Conservation (phyloP, 225 moss, liverwort and hornwort species). For the Antitrichia curtipendula region DNA sequence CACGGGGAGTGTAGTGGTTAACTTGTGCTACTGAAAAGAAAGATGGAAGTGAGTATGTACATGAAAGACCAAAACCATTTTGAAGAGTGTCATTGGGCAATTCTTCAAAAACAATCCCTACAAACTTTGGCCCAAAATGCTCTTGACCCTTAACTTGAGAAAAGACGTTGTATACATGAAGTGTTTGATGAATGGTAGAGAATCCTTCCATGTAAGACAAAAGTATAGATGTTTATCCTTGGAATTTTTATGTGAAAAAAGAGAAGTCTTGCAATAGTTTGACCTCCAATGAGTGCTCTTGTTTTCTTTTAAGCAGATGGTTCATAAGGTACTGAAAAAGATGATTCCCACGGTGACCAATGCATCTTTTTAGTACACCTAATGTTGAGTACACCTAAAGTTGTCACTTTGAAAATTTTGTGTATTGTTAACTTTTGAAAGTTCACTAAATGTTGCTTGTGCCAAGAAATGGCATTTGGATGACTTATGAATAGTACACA, state of each 20-base stretch:
- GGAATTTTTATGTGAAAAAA: too few species aligned
- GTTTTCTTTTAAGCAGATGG: not conserved
- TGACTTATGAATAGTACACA: not conserved
- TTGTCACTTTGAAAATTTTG: not conserved
- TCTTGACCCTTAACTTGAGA: not conserved
- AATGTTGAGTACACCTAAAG: not conserved
- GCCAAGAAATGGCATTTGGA: not conserved
- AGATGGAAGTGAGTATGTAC: not conserved
- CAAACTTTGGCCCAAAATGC: not conserved
- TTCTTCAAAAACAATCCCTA: too few species aligned
- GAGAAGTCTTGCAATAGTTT: too few species aligned
- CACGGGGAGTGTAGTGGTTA: not conserved
- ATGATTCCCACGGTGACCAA: rapidly evolving
- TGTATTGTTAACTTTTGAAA: not conserved
- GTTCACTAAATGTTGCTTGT: not conserved
- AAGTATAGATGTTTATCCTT: too few species aligned
- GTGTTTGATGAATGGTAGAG: not conserved
- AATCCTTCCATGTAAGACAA: not conserved
- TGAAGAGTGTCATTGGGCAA: not conserved
- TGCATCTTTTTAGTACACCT: rapidly evolving
- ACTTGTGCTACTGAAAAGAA: not conserved
- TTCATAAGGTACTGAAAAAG: rapidly evolving
- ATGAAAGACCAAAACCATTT: not conserved
- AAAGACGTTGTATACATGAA: not conserved
- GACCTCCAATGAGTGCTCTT: too few species aligned